These are phyloP conservation scores for Aspergillus haitiensis DNA, from an alignment of 495 filamentous ascomycete genomes.

Conservation along the genomic window DNA sequence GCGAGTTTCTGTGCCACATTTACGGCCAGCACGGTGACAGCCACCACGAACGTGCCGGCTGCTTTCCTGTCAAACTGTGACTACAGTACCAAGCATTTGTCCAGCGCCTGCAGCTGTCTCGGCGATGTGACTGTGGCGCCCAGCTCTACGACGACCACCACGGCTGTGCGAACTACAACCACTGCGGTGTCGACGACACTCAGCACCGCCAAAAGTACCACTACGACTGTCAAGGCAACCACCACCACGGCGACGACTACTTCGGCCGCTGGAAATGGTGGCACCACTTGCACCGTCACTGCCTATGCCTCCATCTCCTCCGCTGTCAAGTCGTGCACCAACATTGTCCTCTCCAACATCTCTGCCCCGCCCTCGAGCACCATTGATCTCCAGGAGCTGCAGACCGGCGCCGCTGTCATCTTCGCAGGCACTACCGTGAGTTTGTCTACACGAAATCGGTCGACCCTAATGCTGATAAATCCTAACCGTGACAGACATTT, in stretches of 20 bases:
- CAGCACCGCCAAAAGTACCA: neutral
- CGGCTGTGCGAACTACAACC: slow-evolving; percentile 1
- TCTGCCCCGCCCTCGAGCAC: slow-evolving; percentile 36
- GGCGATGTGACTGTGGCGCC: slow-evolving; percentile 20
- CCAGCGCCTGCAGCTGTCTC: slow-evolving; percentile 36
- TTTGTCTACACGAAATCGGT: neutral
- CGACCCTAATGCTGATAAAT: neutral
- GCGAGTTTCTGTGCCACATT: slow-evolving; percentile 34
- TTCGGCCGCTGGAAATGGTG: slow-evolving; percentile 20
- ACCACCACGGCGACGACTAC: slow-evolving; percentile 14
- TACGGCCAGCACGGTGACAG: slow-evolving; percentile 31
- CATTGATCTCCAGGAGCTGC: slow-evolving; percentile 38
- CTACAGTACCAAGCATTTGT: slow-evolving; percentile 29
- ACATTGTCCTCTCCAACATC: slow-evolving; percentile 40
- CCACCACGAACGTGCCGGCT: slow-evolving; percentile 27
- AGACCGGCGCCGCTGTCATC: slow-evolving; percentile 42
- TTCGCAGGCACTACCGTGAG: slow-evolving; percentile 39
- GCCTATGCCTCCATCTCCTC: slow-evolving; percentile 45
- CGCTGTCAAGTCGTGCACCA: slow-evolving; percentile 43
- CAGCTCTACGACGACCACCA: slow-evolving; percentile 11
- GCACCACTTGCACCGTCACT: slow-evolving; percentile 42
- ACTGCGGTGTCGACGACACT: neutral
- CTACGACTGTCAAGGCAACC: slow-evolving; percentile 14
- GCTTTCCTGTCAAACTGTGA: slow-evolving; percentile 30
- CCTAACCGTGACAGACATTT: slow-evolving; percentile 33